Evolutionary conservation across 257 asterid genomes (phyloP).

Genomic region (Plantago major): DNA sequence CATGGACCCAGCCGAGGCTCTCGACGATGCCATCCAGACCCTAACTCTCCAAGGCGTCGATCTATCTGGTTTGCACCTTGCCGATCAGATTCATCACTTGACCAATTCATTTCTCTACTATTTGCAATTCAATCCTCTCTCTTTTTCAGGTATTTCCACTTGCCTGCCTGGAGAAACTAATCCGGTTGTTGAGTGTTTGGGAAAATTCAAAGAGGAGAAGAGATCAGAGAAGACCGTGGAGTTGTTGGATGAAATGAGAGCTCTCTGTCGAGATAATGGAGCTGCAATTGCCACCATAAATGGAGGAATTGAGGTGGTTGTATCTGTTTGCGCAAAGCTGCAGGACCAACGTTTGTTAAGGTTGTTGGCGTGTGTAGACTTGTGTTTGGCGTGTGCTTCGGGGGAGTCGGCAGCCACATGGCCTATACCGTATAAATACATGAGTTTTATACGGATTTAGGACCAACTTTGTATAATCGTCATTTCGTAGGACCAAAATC

Average conservation of each 20-base stretch:
- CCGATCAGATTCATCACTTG: not conserved
- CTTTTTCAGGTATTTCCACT: conserved; percentile 59
- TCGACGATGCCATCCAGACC: conserved; percentile 81
- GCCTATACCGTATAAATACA: too few relatives aligned
- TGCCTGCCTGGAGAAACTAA: conserved; percentile 74
- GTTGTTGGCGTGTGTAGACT: too few relatives aligned
- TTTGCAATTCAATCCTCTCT: not conserved
- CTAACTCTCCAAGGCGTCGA: conserved; percentile 90
- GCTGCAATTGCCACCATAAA: conserved; percentile 63
- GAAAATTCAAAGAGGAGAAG: conserved; percentile 42
- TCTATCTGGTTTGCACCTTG: conserved; percentile 55
- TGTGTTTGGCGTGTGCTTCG: too few relatives aligned
- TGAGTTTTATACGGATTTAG: too few relatives aligned
- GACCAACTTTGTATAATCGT: too few relatives aligned
- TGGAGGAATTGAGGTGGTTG: conserved; percentile 65
- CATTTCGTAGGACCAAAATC: too few relatives aligned
- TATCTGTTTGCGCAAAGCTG: conserved; percentile 48
- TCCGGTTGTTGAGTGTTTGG: conserved; percentile 70
- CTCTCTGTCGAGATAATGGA: conserved; percentile 40
- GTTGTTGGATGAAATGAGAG: conserved; percentile 45
- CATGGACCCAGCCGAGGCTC: conserved; percentile 89
- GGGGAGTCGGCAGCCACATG: too few relatives aligned
- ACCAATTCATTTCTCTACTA: not conserved
- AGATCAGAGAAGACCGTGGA: conserved; percentile 26
- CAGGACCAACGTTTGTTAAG: too few relatives aligned